Percentiles rank a stretch among this genome's conserved stretches.
phyloP scores from a whole-genome alignment of 2,329 filamentous ascomycete genomes.

The Clathrospora elynae region DNA sequence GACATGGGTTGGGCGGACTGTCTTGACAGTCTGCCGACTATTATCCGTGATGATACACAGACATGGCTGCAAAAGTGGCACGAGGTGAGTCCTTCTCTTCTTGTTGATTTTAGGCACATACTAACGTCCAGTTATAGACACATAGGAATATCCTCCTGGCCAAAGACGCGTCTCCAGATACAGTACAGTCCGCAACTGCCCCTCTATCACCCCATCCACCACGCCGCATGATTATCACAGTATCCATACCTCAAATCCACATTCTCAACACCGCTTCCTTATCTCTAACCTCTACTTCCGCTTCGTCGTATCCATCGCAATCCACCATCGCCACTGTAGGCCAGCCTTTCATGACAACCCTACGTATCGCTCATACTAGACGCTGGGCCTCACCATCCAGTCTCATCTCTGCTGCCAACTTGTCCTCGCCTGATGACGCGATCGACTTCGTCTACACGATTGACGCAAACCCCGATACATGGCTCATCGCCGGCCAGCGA shows the following conservation, averaged over 20 bases:
- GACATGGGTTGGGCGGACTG: constrained; percentile 60
- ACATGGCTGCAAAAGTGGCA: constrained; percentile 64
- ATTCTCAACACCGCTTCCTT: constrained; percentile 82
- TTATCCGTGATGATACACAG: constrained; percentile 51
- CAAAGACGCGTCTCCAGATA: constrained; percentile 2
- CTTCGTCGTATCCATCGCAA: constrained; percentile 12
- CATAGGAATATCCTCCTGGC: constrained; percentile 34
- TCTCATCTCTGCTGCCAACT: constrained; percentile 34
- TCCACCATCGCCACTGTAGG: constrained; percentile 61
- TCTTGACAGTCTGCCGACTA: constrained; percentile 57
- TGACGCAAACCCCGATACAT: constrained; percentile 71
- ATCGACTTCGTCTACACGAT: constrained; percentile 86
- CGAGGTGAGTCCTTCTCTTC: constrained; percentile 47
- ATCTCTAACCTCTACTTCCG: constrained; percentile 53
- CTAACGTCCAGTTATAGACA: constrained; percentile 28
- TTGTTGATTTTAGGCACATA: neutral
- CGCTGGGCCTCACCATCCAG: constrained; percentile 53
- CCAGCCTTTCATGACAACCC: constrained; percentile 66
- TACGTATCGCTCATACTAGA: constrained; percentile 63
- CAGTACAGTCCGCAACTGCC: constrained; percentile 20
- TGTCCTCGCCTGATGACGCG: constrained; percentile 48
- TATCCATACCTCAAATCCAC: constrained; percentile 83
- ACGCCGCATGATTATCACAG: constrained; percentile 79
- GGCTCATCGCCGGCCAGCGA: constrained; percentile 82
- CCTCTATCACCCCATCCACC: constrained; percentile 48